phyloP scores from a whole-genome alignment of 78 protist genomes.

The Emiliania huxleyi region DNA sequence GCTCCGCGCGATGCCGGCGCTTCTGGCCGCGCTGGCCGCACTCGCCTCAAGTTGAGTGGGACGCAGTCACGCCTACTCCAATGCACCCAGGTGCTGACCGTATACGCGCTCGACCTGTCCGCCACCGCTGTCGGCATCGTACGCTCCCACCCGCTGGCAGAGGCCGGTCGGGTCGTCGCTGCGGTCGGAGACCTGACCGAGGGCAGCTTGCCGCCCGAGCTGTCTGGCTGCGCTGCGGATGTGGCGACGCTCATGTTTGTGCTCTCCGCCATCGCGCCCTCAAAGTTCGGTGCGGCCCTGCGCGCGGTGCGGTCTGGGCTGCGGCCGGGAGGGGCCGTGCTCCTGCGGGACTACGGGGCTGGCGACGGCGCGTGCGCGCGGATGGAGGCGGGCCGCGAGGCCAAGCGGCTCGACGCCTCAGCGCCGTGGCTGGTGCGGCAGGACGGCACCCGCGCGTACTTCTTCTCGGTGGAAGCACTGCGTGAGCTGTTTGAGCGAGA shows the following conservation, averaged over 20 bases:
- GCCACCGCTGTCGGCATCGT: neutral
- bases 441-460: conserved; percentile 80
- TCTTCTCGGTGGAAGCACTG: conserved; percentile 21
- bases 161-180: neutral
- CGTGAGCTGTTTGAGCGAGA: neutral
- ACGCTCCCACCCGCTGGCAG: neutral
- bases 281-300: conserved; percentile 24
- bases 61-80: too few relatives aligned
- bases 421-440: conserved; percentile 55
- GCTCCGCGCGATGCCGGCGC: neutral
- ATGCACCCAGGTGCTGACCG: too few relatives aligned
- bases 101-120: neutral
- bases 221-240: conserved; percentile 10
- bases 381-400: neutral
- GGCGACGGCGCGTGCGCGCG: conserved; percentile 66
- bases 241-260: conserved; percentile 67
- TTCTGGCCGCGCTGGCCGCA: too few relatives aligned
- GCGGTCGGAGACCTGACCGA: neutral
- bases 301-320: neutral
- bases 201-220: neutral
- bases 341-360: conserved; percentile 76
- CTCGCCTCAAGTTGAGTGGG: too few relatives aligned
- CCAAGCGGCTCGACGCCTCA: neutral
- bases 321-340: conserved; percentile 60
- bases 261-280: conserved; percentile 70